phyloP scores from a whole-genome alignment of 2,329 filamentous ascomycete species.

The Paracoccidioides lutzii region DNA sequence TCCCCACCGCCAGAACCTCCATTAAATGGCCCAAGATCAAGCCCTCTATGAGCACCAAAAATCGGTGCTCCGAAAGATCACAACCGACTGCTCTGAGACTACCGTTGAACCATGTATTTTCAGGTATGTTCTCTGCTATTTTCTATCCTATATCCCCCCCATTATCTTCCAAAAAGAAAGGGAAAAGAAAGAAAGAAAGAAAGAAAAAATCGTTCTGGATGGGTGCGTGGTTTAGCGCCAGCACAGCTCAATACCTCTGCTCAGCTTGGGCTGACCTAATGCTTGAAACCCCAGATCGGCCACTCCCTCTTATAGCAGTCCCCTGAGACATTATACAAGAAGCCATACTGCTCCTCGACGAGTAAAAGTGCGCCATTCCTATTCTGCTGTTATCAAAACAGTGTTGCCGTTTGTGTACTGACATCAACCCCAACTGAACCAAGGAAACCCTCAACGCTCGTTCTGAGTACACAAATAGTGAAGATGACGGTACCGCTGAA shows the following conservation, averaged over 20 bases:
- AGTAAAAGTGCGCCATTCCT: slow-evolving; percentile 43
- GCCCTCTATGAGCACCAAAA: background rate
- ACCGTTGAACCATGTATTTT: background rate
- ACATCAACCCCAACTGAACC: slow-evolving; percentile 2
- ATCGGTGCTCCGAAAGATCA: background rate
- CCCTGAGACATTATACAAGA: slow-evolving; percentile 37
- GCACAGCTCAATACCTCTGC: too few species aligned
- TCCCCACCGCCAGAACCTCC: background rate
- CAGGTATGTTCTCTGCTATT: slow-evolving; percentile 1
- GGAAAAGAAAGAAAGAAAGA: too few species aligned
- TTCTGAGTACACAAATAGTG: slow-evolving; percentile 74
- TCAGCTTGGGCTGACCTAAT: too few species aligned
- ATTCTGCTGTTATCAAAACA: background rate
- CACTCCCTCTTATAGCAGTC: slow-evolving; percentile 8
- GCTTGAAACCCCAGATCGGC: slow-evolving; percentile 4
- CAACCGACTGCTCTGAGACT: background rate
- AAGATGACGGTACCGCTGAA: slow-evolving; percentile 65
- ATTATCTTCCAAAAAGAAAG: too few species aligned
- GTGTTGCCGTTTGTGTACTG: background rate
- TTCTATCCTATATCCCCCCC: background rate
- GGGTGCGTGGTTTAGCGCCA: too few species aligned
- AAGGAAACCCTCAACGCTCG: slow-evolving; percentile 86
- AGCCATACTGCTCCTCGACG: slow-evolving; percentile 46
- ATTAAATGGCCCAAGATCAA: slow-evolving; percentile 2
- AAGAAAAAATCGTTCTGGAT: too few species aligned